Evolutionary conservation across 495 filamentous ascomycete genomes (phyloP).

Genomic region (Trichoderma erinaceum): DNA sequence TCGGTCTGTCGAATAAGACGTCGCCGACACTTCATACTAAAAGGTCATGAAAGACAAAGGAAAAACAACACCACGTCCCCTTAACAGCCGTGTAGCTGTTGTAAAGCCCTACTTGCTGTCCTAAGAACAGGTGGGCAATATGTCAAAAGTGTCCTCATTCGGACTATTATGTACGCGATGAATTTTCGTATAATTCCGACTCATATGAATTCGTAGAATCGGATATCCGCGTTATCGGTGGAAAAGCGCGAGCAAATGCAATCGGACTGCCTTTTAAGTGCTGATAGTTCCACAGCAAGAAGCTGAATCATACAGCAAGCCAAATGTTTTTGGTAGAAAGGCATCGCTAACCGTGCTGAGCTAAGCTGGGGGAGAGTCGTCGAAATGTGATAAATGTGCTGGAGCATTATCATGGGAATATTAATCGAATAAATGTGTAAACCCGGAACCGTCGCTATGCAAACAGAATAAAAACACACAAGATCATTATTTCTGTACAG

Average conservation of each 20-base stretch:
- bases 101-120: neutral
- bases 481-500: slow-evolving; percentile 4
- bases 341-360: neutral
- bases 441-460: slow-evolving; percentile 16
- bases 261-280: neutral
- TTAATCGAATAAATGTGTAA: slow-evolving; percentile 10
- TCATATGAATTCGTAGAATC: neutral
- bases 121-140: neutral
- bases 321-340: neutral
- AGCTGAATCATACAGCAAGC: neutral
- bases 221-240: neutral
- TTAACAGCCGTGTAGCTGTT: neutral
- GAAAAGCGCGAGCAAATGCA: neutral
- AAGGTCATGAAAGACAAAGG: slow-evolving; percentile 12
- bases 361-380: neutral
- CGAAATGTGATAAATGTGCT: neutral
- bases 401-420: slow-evolving; percentile 7
- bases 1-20: neutral
- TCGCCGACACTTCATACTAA: neutral
- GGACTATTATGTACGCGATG: neutral
- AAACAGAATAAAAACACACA: slow-evolving; percentile 13
- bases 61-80: slow-evolving; percentile 8
- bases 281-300: neutral
- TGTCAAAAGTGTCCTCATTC: neutral
- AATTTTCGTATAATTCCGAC: neutral